These are phyloP conservation scores for Tricholomella constricta DNA, from an alignment of 768 basidiomycete genomes.

Conservation along the genomic window DNA sequence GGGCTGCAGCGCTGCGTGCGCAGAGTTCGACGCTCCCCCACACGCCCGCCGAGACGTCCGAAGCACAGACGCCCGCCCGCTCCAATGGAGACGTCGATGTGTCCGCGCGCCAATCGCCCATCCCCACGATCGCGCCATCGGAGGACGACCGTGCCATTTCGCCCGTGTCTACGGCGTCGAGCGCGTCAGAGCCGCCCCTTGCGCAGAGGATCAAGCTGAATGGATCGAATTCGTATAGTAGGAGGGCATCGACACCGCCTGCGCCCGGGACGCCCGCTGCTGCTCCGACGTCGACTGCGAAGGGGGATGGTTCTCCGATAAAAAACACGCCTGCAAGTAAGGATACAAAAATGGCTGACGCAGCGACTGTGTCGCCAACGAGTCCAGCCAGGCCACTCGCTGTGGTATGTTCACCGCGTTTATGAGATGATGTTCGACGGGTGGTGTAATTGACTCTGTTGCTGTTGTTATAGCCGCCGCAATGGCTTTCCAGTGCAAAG, in stretches of 20 bases:
- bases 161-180: conserved; percentile 73
- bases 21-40: conserved; percentile 40
- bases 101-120: conserved; percentile 35
- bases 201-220: conserved; percentile 67
- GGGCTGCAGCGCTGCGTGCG: conserved; percentile 50
- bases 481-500: conserved; percentile 74
- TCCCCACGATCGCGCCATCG: conserved; percentile 27
- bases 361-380: conserved; percentile 23
- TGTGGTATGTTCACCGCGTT: conserved; percentile 14
- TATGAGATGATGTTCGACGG: neutral
- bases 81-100: conserved; percentile 36
- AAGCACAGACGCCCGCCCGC: conserved; percentile 56
- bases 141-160: conserved; percentile 63
- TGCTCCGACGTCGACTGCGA: conserved; percentile 14
- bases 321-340: conserved; percentile 3
- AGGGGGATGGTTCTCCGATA: conserved; percentile 4
- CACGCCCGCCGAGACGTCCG: conserved; percentile 44
- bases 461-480: conserved; percentile 51
- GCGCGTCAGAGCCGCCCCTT: conserved; percentile 73
- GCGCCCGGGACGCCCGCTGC: conserved; percentile 23
- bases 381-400: conserved; percentile 31
- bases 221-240: conserved; percentile 39
- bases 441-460: neutral
- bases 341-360: conserved; percentile 6
- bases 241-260: conserved; percentile 27